Percentiles rank a stretch among this genome's conserved stretches.
phyloP scores from a whole-genome alignment of 129 eudicot genomes.

The Flaveria trinervia region DNA sequence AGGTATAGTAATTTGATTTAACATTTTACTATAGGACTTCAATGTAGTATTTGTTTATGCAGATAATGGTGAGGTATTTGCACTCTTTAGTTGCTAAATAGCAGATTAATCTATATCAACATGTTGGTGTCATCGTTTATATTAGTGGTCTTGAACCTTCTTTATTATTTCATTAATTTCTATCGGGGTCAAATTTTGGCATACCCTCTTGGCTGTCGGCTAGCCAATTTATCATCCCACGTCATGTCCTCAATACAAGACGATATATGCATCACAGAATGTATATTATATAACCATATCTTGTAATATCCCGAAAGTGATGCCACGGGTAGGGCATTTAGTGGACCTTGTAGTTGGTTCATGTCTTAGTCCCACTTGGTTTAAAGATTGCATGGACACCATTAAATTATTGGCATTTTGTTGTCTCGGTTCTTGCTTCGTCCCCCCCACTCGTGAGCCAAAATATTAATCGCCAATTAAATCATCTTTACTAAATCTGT shows the following conservation, averaged over 20 bases:
- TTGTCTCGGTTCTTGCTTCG: slow-evolving; percentile 1
- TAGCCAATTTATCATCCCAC: slow-evolving; percentile 24
- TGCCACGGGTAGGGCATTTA: slow-evolving; percentile 18
- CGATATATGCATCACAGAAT: slow-evolving; percentile 28
- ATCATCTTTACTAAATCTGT: neutral
- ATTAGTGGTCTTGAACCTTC: neutral
- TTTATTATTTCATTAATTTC: neutral
- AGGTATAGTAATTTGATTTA: neutral
- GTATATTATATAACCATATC: slow-evolving; percentile 35
- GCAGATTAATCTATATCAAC: neutral
- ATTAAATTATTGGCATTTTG: slow-evolving; percentile 5
- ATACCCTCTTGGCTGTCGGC: slow-evolving; percentile 14
- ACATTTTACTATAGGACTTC: neutral
- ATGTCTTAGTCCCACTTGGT: slow-evolving; percentile 36
- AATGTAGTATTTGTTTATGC: neutral
- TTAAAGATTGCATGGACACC: slow-evolving; percentile 20
- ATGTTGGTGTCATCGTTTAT: neutral
- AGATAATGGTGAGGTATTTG: neutral
- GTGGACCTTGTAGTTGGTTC: slow-evolving; percentile 41
- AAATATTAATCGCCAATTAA: neutral
- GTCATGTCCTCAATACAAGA: slow-evolving; percentile 31
- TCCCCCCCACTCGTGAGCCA: neutral
- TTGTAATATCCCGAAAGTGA: slow-evolving; percentile 29
- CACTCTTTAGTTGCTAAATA: neutral
- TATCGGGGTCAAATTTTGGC: neutral